Conservation (phyloP, 1,139 yeast species). For the Blastobotrys buckinghamii region DNA sequence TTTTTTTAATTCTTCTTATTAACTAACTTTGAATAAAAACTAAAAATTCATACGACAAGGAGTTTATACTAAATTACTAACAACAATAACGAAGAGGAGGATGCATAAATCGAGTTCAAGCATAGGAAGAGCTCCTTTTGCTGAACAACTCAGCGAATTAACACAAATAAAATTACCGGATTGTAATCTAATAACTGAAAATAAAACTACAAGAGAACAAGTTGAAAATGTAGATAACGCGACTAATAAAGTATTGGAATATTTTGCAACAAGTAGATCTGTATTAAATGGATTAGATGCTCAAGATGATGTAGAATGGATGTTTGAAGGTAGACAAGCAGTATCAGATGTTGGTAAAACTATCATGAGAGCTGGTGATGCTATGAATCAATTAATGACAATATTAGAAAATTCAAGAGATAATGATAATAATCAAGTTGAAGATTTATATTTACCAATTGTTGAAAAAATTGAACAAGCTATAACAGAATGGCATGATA, state of each 20-base stretch:
- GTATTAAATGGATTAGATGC: constrained; percentile 22
- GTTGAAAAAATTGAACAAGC: constrained; percentile 23
- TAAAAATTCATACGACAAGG: too few relatives aligned
- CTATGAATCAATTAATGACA: constrained; percentile 41
- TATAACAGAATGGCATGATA: constrained; percentile 35
- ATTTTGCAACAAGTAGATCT: constrained; percentile 20
- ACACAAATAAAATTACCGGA: constrained; percentile 14
- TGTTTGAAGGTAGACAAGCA: constrained; percentile 43
- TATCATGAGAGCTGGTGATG: constrained; percentile 44
- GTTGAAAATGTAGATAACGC: constrained; percentile 11
- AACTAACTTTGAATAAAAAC: too few relatives aligned
- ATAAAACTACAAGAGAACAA: background rate
- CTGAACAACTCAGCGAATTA: constrained; percentile 17
- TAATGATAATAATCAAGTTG: background rate
- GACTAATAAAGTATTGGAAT: constrained; percentile 20
- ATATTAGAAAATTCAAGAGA: constrained; percentile 32
- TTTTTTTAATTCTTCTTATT: too few relatives aligned
- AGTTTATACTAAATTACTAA: background rate
- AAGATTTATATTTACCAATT: constrained; percentile 12
- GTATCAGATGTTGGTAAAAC: constrained; percentile 39
- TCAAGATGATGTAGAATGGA: constrained; percentile 39
- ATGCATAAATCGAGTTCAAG: constrained; percentile 7
- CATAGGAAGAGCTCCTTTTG: constrained; percentile 15
- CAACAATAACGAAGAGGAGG: background rate
- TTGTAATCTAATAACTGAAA: background rate